Evolutionary conservation across 768 basidiomycete species (phyloP).

Genomic region (Serendipita indica): DNA sequence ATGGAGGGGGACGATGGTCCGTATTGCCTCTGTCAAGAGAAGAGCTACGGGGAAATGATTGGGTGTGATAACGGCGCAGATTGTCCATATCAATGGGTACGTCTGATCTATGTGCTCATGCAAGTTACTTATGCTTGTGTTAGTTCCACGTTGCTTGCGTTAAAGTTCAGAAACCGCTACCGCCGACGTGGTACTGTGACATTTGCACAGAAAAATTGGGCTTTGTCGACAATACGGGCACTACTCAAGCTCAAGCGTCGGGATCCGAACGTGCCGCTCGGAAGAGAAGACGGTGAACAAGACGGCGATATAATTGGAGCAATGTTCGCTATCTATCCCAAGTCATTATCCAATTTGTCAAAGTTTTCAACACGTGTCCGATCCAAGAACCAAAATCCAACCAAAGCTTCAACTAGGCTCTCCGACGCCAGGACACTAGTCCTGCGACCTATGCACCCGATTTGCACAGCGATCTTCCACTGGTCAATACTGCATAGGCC

Average conservation of each 20-base stretch:
- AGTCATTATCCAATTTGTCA: not conserved
- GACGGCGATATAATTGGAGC: not conserved
- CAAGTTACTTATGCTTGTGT: not conserved
- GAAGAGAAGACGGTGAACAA: not conserved
- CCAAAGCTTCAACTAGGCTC: too few species aligned
- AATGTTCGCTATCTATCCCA: not conserved
- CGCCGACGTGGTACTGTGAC: conserved; percentile 1
- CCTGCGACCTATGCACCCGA: not conserved
- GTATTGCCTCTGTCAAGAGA: conserved; percentile 7
- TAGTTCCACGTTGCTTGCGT: conserved; percentile 9
- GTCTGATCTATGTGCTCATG: not conserved
- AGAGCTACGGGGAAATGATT: conserved; percentile 8
- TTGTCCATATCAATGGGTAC: conserved; percentile 6
- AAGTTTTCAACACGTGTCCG: not conserved
- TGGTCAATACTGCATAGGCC: not conserved
- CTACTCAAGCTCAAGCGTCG: not conserved
- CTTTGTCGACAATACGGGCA: conserved; percentile 3
- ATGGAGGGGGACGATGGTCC: not conserved
- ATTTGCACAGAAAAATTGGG: conserved; percentile 7
- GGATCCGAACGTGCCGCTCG: not conserved
- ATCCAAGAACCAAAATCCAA: too few species aligned
- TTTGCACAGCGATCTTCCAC: not conserved
- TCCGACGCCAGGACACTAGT: too few species aligned
- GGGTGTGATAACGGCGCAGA: conserved; percentile 8
- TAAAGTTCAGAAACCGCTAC: conserved; percentile 4